Base-by-base conservation (phyloP, 1,284 basidiomycete species). In the Malassezia psittaci region DNA sequence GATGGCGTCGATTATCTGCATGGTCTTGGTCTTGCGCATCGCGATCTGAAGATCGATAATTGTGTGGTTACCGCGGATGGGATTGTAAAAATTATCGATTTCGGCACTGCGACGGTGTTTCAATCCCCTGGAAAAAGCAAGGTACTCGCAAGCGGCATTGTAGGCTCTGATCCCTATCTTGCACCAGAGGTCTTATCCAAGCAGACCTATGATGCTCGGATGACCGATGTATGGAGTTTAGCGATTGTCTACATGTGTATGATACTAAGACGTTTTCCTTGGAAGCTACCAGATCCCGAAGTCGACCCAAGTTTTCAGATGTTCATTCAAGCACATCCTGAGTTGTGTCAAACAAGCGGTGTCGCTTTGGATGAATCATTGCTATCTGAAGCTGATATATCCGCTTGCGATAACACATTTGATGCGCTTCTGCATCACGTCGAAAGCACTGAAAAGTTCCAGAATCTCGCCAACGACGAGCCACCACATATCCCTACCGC, bases 181-280 rank as follows among this genome's bases (percentile, higher is more conserved):
- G 94, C 94, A 0, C 94, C 94, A 2, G 94, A 98, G 75, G 93
- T 99, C n/a, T 81, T 96, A 54, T 71, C 69, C 18, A 77, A 79
- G 56, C 83, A 85, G 59, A 81, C 81, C 33, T 98, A 98, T 77
- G 94, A 99, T 76, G 93, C 94, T 15, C 82, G 93, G 67, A 86
- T 96, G 77, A 91, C 91, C 11, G 94, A 99, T 72, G 91, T 99
- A 13, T 99, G 94, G 94, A 89, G 87, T 64, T 84, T 93, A 43
- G 94, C 89, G 51, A 91, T 99, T 77, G 98, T 99, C 69, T 96
- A 98, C 80, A 83, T 98, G 79, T 99, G 94, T 79, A 99, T 99
- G 94, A 81, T 94, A 59, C 81, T 99, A 43, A 82, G 93, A 48
- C 83, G 94, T 48, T 99, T 99, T 80, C 94, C 94, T 2, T 99